A percentile compares a stretch with the other conserved stretches of the same genome.
Evolutionary conservation across 169 alveolate species (phyloP).

Genomic region (Eimeria sp.): DNA sequence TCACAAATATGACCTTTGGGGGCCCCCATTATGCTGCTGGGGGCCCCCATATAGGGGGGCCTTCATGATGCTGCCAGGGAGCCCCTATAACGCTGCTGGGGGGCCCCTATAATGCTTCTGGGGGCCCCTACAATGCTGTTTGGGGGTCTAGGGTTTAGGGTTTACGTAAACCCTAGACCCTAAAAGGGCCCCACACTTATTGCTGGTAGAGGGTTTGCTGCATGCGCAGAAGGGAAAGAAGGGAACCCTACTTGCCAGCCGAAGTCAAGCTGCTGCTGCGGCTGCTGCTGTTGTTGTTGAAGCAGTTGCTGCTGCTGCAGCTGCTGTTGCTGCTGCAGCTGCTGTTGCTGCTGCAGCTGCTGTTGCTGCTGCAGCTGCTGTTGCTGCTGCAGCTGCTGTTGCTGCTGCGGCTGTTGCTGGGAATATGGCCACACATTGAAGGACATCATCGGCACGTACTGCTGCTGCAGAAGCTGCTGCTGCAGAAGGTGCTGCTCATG

Average conservation of each 20-base stretch:
- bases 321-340: neutral
- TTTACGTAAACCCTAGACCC: no score
- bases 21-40: neutral
- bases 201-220: neutral
- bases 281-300: neutral
- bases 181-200: neutral
- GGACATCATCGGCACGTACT: neutral
- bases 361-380: constrained; percentile 7
- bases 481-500: neutral
- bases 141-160: neutral
- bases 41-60: neutral
- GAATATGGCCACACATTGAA: neutral
- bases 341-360: neutral
- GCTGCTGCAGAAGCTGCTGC: no score
- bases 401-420: neutral
- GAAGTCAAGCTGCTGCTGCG: neutral
- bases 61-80: neutral
- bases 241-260: neutral
- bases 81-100: neutral
- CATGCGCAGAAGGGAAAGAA: no score
- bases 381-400: neutral
- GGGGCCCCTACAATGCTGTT: neutral
- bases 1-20: neutral
- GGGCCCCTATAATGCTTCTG: neutral
- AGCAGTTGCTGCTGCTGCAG: constrained; percentile 4